These are phyloP conservation scores for Apophysomyces sp. DNA, from an alignment of 371 early-diverging fungal genomes.

Conservation along the genomic window DNA sequence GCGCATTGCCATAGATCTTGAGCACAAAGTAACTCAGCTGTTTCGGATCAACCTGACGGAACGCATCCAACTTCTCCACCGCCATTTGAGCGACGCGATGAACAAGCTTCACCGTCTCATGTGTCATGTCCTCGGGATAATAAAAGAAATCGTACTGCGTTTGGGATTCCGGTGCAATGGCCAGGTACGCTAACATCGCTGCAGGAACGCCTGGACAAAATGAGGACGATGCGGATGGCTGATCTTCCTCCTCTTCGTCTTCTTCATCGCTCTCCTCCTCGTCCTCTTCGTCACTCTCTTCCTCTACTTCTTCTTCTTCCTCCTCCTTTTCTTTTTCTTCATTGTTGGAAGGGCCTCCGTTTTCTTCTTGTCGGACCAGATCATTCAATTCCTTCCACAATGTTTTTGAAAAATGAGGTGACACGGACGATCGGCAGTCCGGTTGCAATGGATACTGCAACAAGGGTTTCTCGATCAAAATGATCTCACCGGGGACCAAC, in stretches of 20 bases:
- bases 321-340: background rate
- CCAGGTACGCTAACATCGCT: conserved; percentile 44
- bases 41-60: conserved; percentile 21
- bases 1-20: conserved; percentile 52
- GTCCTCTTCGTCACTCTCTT: conserved; percentile 2
- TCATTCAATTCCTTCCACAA: conserved; percentile 28
- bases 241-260: conserved; percentile 14
- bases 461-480: conserved; percentile 39
- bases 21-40: conserved; percentile 36
- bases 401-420: conserved; percentile 37
- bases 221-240: conserved; percentile 14
- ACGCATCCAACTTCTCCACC: conserved; percentile 17
- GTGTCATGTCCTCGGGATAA: conserved; percentile 29
- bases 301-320: background rate
- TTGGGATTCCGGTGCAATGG: conserved; percentile 3
- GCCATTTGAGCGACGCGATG: conserved; percentile 8
- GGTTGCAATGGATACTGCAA: conserved; percentile 37
- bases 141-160: conserved; percentile 38
- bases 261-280: conserved; percentile 12
- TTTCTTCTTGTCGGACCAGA: conserved; percentile 21
- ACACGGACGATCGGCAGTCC: conserved; percentile 39
- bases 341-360: background rate
- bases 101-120: conserved; percentile 31
- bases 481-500: conserved; percentile 31
- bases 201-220: conserved; percentile 50